phyloP scores from a whole-genome alignment of 805 yeast genomes.

The Suhomyces prunicola region DNA sequence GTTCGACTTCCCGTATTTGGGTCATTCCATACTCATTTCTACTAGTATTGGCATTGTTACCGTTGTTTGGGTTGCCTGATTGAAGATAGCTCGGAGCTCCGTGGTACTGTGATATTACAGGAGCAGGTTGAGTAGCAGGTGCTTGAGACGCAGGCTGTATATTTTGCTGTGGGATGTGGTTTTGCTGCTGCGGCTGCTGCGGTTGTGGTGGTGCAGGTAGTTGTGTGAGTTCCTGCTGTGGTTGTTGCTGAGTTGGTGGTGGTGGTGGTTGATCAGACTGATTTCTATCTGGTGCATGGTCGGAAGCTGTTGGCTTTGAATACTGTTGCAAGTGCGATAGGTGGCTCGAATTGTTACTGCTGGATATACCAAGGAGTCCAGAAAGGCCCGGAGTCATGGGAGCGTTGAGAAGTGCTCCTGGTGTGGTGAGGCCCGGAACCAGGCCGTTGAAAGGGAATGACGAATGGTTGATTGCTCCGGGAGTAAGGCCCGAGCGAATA shows the following conservation, averaged over 20 bases:
- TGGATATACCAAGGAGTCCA: constrained; percentile 31
- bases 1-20: constrained; percentile 3
- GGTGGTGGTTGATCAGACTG: constrained; percentile 5
- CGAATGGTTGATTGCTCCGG: constrained; percentile 40
- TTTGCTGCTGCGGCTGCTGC: constrained; percentile 7
- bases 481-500: constrained; percentile 68
- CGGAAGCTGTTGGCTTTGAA: constrained; percentile 2
- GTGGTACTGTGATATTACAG: neutral
- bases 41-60: neutral
- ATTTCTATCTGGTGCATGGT: neutral
- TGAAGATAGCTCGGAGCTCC: neutral
- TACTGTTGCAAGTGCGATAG: constrained; percentile 10
- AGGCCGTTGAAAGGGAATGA: constrained; percentile 38
- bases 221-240: constrained; percentile 7
- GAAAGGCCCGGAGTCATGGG: constrained; percentile 49
- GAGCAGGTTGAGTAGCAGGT: neutral
- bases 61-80: neutral
- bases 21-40: neutral
- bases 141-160: constrained; percentile 1
- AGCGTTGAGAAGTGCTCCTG: constrained; percentile 38
- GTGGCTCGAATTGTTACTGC: constrained; percentile 1
- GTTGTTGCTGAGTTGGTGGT: constrained; percentile 3
- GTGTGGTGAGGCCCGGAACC: constrained; percentile 38
- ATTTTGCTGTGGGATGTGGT: neutral
- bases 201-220: constrained; percentile 1